Conservation (phyloP, 2,329 filamentous ascomycete genomes). For the Apiospora marii region DNA sequence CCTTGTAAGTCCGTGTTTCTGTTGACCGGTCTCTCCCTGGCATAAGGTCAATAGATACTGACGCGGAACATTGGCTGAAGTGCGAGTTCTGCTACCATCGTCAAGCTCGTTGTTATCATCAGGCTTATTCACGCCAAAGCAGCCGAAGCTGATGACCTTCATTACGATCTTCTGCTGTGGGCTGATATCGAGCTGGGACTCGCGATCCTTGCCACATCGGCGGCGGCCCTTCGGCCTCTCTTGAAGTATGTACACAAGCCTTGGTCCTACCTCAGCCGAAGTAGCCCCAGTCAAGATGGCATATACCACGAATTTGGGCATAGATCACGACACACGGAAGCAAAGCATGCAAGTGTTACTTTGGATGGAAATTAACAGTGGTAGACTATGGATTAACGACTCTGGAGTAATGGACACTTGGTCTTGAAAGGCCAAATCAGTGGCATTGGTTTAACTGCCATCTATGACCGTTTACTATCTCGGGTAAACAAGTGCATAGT, state of each 20-base stretch:
- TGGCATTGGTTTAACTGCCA: not conserved
- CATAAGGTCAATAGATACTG: not conserved
- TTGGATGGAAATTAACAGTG: not conserved
- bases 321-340: not conserved
- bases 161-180: slow-evolving; percentile 43
- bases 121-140: slow-evolving; percentile 35
- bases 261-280: not conserved
- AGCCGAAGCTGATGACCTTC: slow-evolving; percentile 34
- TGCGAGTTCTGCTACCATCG: slow-evolving; percentile 44
- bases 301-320: not conserved
- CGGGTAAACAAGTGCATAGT: not conserved
- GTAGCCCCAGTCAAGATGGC: not conserved
- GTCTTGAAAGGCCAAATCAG: not conserved
- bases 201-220: slow-evolving; percentile 41
- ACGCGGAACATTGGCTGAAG: slow-evolving; percentile 28
- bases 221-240: slow-evolving; percentile 41
- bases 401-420: not conserved
- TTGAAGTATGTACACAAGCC: slow-evolving; percentile 29
- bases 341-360: not conserved
- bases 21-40: not conserved
- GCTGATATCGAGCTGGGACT: slow-evolving; percentile 43
- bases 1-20: slow-evolving; percentile 39
- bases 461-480: not conserved
- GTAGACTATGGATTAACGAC: not conserved
- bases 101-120: slow-evolving; percentile 43